Conservation (phyloP, 2,329 filamentous ascomycete genomes). For the Talaromyces amestolkiae region DNA sequence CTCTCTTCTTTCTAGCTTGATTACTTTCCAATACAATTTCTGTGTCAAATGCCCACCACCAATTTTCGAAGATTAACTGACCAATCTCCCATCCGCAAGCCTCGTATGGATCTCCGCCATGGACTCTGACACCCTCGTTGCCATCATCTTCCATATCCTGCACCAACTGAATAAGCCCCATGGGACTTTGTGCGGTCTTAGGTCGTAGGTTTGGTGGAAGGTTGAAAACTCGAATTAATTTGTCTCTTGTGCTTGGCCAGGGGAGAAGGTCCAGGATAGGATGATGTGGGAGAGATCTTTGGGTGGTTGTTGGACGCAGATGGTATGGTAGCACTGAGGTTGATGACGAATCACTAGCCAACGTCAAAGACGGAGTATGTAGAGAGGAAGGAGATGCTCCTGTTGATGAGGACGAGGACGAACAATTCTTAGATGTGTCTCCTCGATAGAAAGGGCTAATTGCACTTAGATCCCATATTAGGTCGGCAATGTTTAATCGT, state of each 20-base stretch:
- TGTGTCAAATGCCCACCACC: conserved; percentile 61
- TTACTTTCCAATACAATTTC: conserved; percentile 56
- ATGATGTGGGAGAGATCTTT: conserved; percentile 54
- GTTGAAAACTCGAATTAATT: conserved; percentile 52
- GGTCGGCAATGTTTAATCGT: conserved; percentile 44
- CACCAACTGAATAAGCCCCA: conserved; percentile 52
- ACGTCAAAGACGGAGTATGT: conserved; percentile 18
- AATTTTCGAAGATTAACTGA: conserved; percentile 57
- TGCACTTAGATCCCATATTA: conserved; percentile 49
- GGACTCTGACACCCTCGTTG: conserved; percentile 53
- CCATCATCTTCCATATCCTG: conserved; percentile 58
- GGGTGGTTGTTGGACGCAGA: conserved; percentile 53
- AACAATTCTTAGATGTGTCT: neutral
- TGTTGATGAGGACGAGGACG: conserved; percentile 9
- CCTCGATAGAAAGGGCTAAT: conserved; percentile 48
- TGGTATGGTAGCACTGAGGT: conserved; percentile 44
- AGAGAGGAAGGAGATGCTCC: conserved; percentile 13
- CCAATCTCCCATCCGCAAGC: conserved; percentile 57
- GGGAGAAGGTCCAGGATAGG: conserved; percentile 58
- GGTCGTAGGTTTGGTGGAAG: conserved; percentile 52
- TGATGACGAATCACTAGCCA: conserved; percentile 28
- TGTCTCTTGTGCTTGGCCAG: conserved; percentile 56
- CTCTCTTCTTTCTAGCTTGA: conserved; percentile 40
- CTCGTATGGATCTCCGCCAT: conserved; percentile 51
- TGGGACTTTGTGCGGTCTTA: conserved; percentile 44